Evolutionary conservation across 768 basidiomycete genomes (phyloP), one percentile per base, ranked within the genome.

Genomic region (Leccinum subtestaceum): DNA sequence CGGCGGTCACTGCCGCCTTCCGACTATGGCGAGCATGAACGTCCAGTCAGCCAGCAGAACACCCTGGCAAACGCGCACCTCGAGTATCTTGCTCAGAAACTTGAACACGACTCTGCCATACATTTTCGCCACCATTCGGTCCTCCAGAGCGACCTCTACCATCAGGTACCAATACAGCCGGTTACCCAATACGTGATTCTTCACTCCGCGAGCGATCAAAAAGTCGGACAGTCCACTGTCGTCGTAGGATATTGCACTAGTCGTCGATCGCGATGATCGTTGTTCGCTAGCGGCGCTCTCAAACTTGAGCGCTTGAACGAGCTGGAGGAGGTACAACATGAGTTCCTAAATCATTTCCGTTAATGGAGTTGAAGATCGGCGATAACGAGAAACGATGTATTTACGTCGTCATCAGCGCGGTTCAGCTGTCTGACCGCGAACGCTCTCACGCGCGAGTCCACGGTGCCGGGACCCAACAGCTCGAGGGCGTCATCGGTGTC

Each of bases 221-320:
- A 98, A 98, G 65, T 96, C 94, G 1, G 95, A 88, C 9, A 99
- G 80, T 1, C 95, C 95, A 64, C 92, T 94, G 61, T 97, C 95
- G 49, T 93, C 91, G 58, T 95, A 90, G 0, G 91, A 91, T 52
- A 89, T 84, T 0, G 89, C 90, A 61, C 82, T 88, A 4, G 87
- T 82, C 1, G 83, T 82, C 1, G 87, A 85, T 47, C 90, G 80
- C n/a, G 85, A 84, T 0, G 89, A 86, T 46, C 89, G 78, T 65
- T 89, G 90, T 57, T 90, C 91, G 50, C 80, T 89, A 1, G 87
- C 87, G 1, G 84, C 79, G 59, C 86, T 91, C 73, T 98, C 97
- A 61, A 99, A 99, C 70, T 96, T 97, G 64, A 99, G 87, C 0
- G 97, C 94, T 75, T 99, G 97, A 1, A 98, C 96, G 19, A 99